Evolutionary conservation across 495 filamentous ascomycete genomes (phyloP).

Genomic region (Penicillium diatomitis): DNA sequence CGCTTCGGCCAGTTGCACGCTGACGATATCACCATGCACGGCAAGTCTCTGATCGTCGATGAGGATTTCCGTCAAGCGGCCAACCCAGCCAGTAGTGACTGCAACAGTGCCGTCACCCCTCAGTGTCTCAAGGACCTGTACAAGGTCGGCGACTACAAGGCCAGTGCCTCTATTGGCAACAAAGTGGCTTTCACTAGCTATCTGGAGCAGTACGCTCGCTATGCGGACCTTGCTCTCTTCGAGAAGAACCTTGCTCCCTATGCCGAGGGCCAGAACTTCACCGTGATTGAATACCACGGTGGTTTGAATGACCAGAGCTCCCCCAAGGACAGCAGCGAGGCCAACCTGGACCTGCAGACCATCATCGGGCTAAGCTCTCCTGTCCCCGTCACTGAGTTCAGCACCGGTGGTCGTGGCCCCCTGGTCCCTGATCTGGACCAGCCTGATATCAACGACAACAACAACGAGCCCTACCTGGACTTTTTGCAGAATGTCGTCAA

Average conservation of each 20-base stretch:
- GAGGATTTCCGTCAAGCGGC: constrained; percentile 13
- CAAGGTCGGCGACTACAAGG: constrained; percentile 45
- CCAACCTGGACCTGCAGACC: constrained; percentile 71
- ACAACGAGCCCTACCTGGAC: constrained; percentile 70
- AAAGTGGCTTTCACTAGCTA: constrained; percentile 59
- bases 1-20: constrained; percentile 42
- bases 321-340: constrained; percentile 47
- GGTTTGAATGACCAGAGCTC: constrained; percentile 45
- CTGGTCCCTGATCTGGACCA: constrained; percentile 55
- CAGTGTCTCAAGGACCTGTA: constrained; percentile 53
- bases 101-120: constrained; percentile 45
- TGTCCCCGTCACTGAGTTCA: constrained; percentile 56
- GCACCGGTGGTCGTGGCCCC: constrained; percentile 52
- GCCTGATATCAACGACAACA: constrained; percentile 42
- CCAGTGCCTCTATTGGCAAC: constrained; percentile 24
- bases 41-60: constrained; percentile 16
- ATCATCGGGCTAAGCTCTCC: constrained; percentile 50
- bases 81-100: constrained; percentile 18
- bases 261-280: constrained; percentile 53
- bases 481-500: constrained; percentile 56
- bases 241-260: constrained; percentile 43
- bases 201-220: constrained; percentile 56
- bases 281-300: constrained; percentile 49
- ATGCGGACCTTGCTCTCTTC: constrained; percentile 49
- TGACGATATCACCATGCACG: constrained; percentile 25